phyloP scores from a whole-genome alignment of 192 early-diverging fungal genomes.

The Linnemannia schmuckeri region DNA sequence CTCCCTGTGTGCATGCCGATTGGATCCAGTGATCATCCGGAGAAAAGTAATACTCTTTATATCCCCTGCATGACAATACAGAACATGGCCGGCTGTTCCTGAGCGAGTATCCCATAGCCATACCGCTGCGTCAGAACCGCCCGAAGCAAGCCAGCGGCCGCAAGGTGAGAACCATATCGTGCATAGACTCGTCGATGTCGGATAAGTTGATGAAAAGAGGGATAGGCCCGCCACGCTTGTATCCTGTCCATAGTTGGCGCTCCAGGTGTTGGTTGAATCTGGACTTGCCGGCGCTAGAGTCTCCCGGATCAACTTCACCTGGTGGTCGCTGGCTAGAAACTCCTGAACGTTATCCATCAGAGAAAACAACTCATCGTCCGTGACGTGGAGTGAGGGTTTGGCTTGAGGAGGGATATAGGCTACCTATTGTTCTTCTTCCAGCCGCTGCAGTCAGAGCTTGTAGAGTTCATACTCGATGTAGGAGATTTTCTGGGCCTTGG shows the following conservation, averaged over 20 bases:
- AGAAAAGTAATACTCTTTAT: background rate
- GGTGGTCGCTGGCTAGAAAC: background rate
- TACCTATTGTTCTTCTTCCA: background rate
- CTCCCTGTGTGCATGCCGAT: background rate
- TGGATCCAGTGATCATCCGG: background rate
- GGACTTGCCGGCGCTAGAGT: constrained; percentile 18
- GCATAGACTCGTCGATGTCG: background rate
- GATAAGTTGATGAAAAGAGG: constrained; percentile 7
- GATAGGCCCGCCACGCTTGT: background rate
- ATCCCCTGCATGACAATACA: background rate
- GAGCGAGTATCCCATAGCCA: background rate
- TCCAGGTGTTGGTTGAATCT: constrained; percentile 7
- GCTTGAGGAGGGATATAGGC: background rate
- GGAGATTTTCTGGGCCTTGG: background rate
- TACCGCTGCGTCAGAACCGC: background rate
- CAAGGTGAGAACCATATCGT: background rate
- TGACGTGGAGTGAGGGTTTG: background rate
- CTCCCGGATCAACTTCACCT: background rate
- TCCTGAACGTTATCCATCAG: background rate
- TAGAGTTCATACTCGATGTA: background rate
- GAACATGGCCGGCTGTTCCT: background rate
- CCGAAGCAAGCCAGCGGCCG: background rate
- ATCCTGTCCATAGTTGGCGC: background rate
- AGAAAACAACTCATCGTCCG: background rate
- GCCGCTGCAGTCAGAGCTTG: background rate